Conservation (phyloP, 306 rosid species). For the Cucumis melo region DNA sequence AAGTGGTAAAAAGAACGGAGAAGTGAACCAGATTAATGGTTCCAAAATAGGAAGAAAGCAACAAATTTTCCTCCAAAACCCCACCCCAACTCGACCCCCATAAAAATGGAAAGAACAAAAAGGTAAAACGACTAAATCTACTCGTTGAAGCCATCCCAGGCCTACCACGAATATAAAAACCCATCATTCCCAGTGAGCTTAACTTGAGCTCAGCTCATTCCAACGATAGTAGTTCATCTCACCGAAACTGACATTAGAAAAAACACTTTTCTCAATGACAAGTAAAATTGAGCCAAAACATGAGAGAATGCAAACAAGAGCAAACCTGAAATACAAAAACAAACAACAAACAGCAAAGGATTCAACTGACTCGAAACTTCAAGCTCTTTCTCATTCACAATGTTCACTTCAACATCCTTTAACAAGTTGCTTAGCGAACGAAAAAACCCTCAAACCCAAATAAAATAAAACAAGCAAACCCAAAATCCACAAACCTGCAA, state of each 20-base stretch:
- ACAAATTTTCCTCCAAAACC: too few species aligned
- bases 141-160: neutral
- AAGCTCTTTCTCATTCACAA: neutral
- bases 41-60: too few species aligned
- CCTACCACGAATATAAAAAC: neutral
- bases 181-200: neutral
- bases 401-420: neutral
- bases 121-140: neutral
- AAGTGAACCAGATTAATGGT: too few species aligned
- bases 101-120: neutral
- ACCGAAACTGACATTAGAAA: neutral
- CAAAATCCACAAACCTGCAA: conserved; percentile 50
- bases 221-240: neutral
- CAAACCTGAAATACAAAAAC: neutral
- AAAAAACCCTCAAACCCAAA: neutral
- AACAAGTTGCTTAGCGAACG: too few species aligned
- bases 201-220: neutral
- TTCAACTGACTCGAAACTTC: neutral
- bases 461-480: neutral
- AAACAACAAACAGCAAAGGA: neutral
- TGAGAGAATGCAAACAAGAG: too few species aligned
- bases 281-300: neutral
- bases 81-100: too few species aligned
- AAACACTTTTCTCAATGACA: neutral
- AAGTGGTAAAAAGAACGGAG: neutral